Base-by-base conservation (phyloP, 2,329 filamentous ascomycete species). In the Rutstroemia sp. region DNA sequence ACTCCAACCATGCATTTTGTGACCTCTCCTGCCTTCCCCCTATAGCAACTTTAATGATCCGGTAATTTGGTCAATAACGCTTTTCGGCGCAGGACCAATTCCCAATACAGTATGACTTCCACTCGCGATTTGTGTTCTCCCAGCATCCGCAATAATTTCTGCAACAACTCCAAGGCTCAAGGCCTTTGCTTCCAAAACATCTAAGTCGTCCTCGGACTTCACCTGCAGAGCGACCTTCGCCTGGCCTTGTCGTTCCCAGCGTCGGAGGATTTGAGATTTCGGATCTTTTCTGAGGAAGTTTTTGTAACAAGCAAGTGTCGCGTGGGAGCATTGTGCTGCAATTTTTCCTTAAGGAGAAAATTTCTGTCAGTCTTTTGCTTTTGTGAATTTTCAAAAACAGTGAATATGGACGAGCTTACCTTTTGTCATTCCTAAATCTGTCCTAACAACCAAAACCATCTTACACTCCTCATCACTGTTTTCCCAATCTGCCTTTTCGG, bases 251-350 rank as follows among this genome's bases (percentile, higher is more conserved):
- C 77, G 78, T 74, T 99, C 94, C 94, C 94, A 99, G 63, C 87
- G 86, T 63, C 80, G 79, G 49, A 99, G 81, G 52, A 95, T 75
- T 45, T 76, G 76, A 56, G 83, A 81, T 48, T 79, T 76, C 14
- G 81, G 71, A 46, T 74, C 66, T 23, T 78, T 77, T 46, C 76
- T 73, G 56, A 83, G 73, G 62, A 95, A 83, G 58, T 84, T 76
- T 76, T 96, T 97, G 83, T 96, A 99, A 81, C 92, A 97, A 55
- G 92, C 92, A 56, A 99, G 84, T 3, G 92, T 96, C n/a, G 94
- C 94, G 73, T 97, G 94, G 50, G 87, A 88, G 74, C 88, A 92
- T 74, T 97, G 94, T 7, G 94, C 94, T 57, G 90, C 94, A 67
- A 97, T 96, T 79, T 99, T 99, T 67, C 92, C 92, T 96, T 61